Evolutionary conservation across 371 early-diverging fungal species (phyloP), one percentile per base, ranked within the genome.

Genomic region (Globomyces sp.): DNA sequence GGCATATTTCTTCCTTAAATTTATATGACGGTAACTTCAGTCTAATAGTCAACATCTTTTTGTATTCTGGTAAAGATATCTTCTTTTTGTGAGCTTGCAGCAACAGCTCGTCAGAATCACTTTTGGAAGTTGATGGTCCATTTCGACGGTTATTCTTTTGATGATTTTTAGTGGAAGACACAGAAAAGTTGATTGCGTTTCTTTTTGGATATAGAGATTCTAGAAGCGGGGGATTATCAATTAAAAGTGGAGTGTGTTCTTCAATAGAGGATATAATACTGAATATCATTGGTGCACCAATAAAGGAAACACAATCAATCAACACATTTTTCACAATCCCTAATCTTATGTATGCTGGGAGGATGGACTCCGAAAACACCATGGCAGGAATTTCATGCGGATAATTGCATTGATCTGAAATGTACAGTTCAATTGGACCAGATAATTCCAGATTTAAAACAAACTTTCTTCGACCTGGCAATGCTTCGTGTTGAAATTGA

Each of bases 321-420:
- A 85, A 76, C 0, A 92, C 68, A 34, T 77, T 80, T 61, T 83
- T 80, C 37, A 89, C 81, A 5, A 89, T 75, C 34, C 86, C 81
- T 40, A 90, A 77, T 41, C 87, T 83, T 34, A 92, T 78, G 69
- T 89, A 92, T 1, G 89, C 84, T 0, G 93, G 92, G 36, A 92
- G 69, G 11, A 66, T 69, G 4, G 79, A 82, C 64, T 89, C 85
- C 10, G 79, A 66, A 42, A 92, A 72, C 6, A 86, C 76, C 58
- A 92, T 80, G 0, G 86, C 74, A 0, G 91, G 91, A n/a, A 80
- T 67, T 13, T 78, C 75, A 57, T 81, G 78, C 0, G 93, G 93
- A 64, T 92, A 92, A 8, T 58, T 69, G 0, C 84, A 81, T 1
- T 70, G 59, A 1, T 70, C 51, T 4, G 88, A 81, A 45, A 89